A percentile compares a stretch with the other conserved stretches of the same genome.
These are phyloP conservation scores for Paratrypanosoma confusum DNA, from an alignment of 208 protist species.

Conservation along the genomic window DNA sequence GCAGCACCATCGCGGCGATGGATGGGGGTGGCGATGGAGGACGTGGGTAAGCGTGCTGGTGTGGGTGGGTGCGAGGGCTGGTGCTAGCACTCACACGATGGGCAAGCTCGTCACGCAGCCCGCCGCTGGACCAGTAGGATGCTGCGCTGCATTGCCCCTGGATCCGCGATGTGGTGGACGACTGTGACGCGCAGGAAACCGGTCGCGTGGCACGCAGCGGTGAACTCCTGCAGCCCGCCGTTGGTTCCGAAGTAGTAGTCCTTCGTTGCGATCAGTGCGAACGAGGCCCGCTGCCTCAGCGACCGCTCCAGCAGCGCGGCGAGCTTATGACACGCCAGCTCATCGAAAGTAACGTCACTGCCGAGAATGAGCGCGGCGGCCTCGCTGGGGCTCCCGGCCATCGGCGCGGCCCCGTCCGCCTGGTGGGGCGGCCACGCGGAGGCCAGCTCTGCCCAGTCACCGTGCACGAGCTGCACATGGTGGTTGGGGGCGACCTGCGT, in stretches of 20 bases:
- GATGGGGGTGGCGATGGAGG: no score
- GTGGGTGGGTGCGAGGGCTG: no score
- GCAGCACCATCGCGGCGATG: no score
- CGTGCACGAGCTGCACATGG: constrained; percentile 51
- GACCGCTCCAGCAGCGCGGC: constrained; percentile 45
- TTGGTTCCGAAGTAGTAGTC: constrained; percentile 86
- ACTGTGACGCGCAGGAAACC: constrained; percentile 27
- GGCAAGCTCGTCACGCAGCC: no score
- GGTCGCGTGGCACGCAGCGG: constrained; percentile 11
- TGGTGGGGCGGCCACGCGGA: constrained; percentile 6
- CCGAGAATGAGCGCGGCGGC: constrained; percentile 48
- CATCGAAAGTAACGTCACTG: constrained; percentile 82
- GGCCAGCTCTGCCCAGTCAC: constrained; percentile 55
- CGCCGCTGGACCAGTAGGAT: constrained; percentile 50
- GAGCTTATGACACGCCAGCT: constrained; percentile 63
- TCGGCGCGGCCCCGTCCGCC: not conserved
- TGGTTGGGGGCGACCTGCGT: not conserved
- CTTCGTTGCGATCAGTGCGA: constrained; percentile 75
- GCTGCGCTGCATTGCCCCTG: constrained; percentile 52
- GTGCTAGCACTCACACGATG: no score
- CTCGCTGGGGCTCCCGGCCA: not conserved
- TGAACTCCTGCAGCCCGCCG: constrained; percentile 58
- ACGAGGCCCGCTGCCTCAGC: constrained; percentile 23
- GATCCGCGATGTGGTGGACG: constrained; percentile 25
- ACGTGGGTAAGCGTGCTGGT: no score